Base-by-base conservation (phyloP, 148 eudicot genomes). In the Polygonum aviculare region DNA sequence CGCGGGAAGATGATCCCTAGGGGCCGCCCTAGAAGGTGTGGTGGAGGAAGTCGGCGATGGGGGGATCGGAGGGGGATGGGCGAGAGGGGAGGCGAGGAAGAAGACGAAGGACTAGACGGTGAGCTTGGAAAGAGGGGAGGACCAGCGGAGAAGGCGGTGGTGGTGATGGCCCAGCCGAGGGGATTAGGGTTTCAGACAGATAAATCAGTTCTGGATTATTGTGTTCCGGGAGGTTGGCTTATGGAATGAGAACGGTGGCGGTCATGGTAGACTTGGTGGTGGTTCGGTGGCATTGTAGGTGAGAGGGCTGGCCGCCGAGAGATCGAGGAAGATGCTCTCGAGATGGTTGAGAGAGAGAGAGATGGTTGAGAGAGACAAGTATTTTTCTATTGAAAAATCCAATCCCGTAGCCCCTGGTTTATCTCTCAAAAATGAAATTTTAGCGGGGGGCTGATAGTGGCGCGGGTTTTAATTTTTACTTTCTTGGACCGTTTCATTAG, bases 81-180 rank as follows among this genome's bases (percentile, higher is more conserved):
- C n/a, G n/a, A n/a, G n/a, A n/a, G n/a, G 72, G 15, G 79, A 77
- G 14, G 73, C 59, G 73, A 75, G 57, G 75, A 87, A 77, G 78
- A 83, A 81, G 45, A 90, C 77, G 78, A 85, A 78, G 39, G 88
- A 82, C 87, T 85, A 88, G n/a, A 85, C 79, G 36, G 90, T 83
- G 73, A 85, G 84, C 52, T 85, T 84, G 0, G 91, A 87, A 78
- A 82, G 77, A 21, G 87, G 76, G n/a, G 81, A 76, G 74, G 81
- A 79, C 77, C 79, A 81, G 2, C 90, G 91, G 41, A 86, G 41
- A 26, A 88, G 86, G n/a, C 89, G 87, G 79, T 80, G 57, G 22
- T 88, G 86, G 26, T 88, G 87, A 79, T 79, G 75, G 79, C 74
- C 67, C 73, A 78, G 11, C 33, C 69, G 33, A 62, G 39, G 33